Evolutionary conservation across 495 filamentous ascomycete genomes (phyloP).

Genomic region (Polyplosphaeria fusca): DNA sequence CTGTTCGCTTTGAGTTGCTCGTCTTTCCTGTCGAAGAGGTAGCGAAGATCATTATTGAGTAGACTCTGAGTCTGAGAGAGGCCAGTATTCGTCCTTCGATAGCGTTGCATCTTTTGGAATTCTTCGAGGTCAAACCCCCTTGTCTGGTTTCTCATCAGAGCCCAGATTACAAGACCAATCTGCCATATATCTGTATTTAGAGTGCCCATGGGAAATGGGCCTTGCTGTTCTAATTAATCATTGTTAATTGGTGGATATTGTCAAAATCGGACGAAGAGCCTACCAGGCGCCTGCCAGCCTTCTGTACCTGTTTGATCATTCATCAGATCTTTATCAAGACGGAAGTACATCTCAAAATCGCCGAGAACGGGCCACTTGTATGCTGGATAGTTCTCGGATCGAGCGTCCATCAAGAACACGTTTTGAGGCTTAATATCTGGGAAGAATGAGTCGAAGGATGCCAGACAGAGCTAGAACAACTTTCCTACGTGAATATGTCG

Average conservation of each 20-base stretch:
- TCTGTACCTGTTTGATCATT: neutral
- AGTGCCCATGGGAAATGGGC: neutral
- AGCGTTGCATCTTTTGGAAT: neutral
- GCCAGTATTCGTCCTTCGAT: neutral
- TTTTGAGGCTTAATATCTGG: constrained; percentile 4
- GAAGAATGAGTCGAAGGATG: neutral
- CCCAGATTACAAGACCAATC: neutral
- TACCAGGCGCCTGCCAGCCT: neutral
- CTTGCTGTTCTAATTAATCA: neutral
- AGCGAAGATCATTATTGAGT: no score
- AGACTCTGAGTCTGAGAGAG: no score
- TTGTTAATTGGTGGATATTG: neutral
- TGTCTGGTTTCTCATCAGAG: neutral
- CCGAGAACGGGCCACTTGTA: neutral
- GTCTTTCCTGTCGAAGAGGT: neutral
- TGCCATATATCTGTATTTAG: neutral
- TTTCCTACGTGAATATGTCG: neutral
- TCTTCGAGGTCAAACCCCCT: neutral
- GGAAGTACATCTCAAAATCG: constrained; percentile 2
- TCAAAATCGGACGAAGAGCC: neutral
- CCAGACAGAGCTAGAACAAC: neutral
- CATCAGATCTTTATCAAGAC: neutral
- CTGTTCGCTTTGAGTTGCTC: neutral
- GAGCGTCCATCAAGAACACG: neutral
- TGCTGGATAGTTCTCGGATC: neutral